Conservation (phyloP, 169 alveolate genomes). For the Eimeria maxima region DNA sequence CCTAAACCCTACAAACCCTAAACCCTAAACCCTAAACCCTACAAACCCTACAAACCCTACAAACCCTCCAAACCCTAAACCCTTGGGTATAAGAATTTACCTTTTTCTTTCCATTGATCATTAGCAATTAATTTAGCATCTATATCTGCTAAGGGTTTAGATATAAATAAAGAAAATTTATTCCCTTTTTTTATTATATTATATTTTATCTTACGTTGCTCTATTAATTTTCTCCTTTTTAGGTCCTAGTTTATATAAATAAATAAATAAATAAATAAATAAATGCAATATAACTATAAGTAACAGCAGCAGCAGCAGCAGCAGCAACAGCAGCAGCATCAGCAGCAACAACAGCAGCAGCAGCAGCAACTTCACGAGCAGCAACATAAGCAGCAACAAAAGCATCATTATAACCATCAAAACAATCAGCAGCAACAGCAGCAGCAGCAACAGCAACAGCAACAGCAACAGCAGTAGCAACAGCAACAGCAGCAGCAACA, state of each 20-base stretch:
- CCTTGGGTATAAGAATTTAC: conserved; percentile 82
- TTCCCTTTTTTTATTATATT: conserved; percentile 89
- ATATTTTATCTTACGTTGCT: conserved; percentile 76
- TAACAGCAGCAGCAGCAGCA: conserved; percentile 12
- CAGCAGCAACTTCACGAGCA: background rate
- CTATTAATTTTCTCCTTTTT: conserved; percentile 85
- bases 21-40: too few relatives aligned
- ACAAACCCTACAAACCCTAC: too few relatives aligned
- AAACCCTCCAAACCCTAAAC: conserved; percentile 73
- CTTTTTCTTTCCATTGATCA: conserved; percentile 92
- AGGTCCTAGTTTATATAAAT: conserved; percentile 21
- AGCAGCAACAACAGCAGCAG: background rate
- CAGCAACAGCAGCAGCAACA: conserved; percentile 35
- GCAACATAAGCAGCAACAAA: background rate
- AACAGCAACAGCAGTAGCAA: conserved; percentile 3
- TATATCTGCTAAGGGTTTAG: conserved; percentile 92
- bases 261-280: background rate
- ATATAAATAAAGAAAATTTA: conserved; percentile 86
- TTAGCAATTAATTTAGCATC: conserved; percentile 91
- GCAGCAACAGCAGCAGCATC: conserved; percentile 17
- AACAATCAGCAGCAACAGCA: background rate
- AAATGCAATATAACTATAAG: background rate
- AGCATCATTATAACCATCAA: conserved; percentile 38
- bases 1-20: too few relatives aligned
- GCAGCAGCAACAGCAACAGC: conserved; percentile 31